Percentiles rank a stretch among this genome's conserved stretches.
Conservation (phyloP, 2,329 filamentous ascomycete genomes). For the Pestalotiopsis sp. region DNA sequence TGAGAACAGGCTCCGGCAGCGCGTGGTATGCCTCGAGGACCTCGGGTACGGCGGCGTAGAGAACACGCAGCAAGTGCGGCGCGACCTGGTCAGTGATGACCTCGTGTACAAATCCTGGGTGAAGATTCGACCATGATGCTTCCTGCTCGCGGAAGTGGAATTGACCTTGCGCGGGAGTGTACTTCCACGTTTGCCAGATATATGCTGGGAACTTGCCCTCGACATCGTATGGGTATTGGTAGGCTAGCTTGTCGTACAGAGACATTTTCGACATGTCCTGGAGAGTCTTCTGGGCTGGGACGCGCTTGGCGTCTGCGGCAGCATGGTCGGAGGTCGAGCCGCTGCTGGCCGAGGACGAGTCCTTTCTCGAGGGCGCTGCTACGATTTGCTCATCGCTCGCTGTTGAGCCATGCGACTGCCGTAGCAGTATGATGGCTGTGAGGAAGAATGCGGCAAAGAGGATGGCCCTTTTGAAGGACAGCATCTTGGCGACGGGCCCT, state of each 20-base stretch:
- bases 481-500: slow-evolving; percentile 26
- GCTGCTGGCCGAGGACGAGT: slow-evolving; percentile 20
- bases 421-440: slow-evolving; percentile 34
- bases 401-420: slow-evolving; percentile 29
- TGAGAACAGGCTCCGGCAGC: slow-evolving; percentile 73
- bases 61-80: slow-evolving; percentile 76
- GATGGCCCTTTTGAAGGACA: slow-evolving; percentile 36
- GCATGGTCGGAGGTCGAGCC: neutral
- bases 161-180: slow-evolving; percentile 72
- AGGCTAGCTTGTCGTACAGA: slow-evolving; percentile 79
- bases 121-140: slow-evolving; percentile 83
- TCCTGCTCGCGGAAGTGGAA: slow-evolving; percentile 85
- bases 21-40: slow-evolving; percentile 76
- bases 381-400: slow-evolving; percentile 22
- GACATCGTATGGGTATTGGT: slow-evolving; percentile 92
- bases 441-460: slow-evolving; percentile 35
- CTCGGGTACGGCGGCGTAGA: slow-evolving; percentile 83
- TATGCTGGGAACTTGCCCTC: slow-evolving; percentile 91
- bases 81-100: slow-evolving; percentile 93
- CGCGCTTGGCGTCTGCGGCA: slow-evolving; percentile 17
- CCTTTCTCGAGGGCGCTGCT: slow-evolving; percentile 22
- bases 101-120: slow-evolving; percentile 93
- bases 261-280: slow-evolving; percentile 73
- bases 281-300: slow-evolving; percentile 63
- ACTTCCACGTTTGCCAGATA: slow-evolving; percentile 99